Evolutionary conservation across 2,329 filamentous ascomycete species (phyloP), one percentile per base, ranked within the genome.

Genomic region (Trichophyton benhamiae): DNA sequence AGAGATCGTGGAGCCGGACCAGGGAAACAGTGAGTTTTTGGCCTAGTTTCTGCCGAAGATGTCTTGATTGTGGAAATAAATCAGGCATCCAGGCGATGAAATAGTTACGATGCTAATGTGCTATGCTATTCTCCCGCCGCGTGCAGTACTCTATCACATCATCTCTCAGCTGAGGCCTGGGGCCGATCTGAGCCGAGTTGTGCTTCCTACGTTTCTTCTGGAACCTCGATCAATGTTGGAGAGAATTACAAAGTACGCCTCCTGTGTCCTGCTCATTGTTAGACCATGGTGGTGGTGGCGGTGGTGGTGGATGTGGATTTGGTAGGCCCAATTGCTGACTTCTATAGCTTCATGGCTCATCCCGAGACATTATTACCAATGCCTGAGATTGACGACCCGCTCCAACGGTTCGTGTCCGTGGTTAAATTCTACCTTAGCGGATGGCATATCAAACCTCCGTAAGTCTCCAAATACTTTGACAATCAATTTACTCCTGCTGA

Each of bases 381-480:
- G 74, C 83, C 92, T 52, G 79, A 84, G 55, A 88, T 96, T 68
- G 88, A 97, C 59, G 92, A 99, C 70, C 92, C 94, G 0, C 79
- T 90, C 61, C 80, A 92, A 70, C 85, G 94, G 72, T 99, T 99
- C 71, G 85, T 97, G 33, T 89, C 91, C 13, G 94, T 99, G 58
- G 89, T 96, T 72, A 96, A 95, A 76, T 99, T 99, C 75, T 99
- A 99, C 75, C 80, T 99, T 52, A 96, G 91, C 74, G 94, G 94
- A 69, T 99, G 94, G 94, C 94, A 99, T 74, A 96, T 99, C 72
- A 94, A 92, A 75, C 94, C 94, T 71, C 88, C 91, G 90, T 95
- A 83, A 71, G 88, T 81, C 41, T 17, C 61, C 4, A n/a, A 55
- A n/a, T 30, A 6, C 49, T 22, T 15, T 17, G 13, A 15, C 20